Percentiles rank a stretch among this genome's conserved stretches.
Conservation (phyloP, 108 stramenopile species). For the Cyclotella atomus region DNA sequence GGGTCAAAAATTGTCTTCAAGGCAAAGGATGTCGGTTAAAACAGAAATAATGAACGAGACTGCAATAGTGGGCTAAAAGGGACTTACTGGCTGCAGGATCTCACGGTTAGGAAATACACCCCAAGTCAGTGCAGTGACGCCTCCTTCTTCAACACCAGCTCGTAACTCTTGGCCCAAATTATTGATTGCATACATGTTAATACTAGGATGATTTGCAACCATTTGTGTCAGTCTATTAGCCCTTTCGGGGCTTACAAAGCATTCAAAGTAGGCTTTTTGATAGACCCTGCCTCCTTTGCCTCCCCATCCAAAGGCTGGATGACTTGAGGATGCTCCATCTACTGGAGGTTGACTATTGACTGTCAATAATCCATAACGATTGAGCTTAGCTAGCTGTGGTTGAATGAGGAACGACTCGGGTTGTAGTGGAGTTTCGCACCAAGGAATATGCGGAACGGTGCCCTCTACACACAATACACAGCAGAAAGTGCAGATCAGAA, state of each 20-base stretch:
- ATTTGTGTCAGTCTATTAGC: conserved; percentile 65
- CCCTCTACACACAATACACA: conserved; percentile 46
- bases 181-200: conserved; percentile 89
- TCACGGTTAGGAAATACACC: conserved; percentile 83
- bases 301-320: conserved; percentile 95
- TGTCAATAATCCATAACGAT: conserved; percentile 90
- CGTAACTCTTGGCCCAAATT: conserved; percentile 58
- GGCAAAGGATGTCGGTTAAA: background rate
- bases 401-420: conserved; percentile 89
- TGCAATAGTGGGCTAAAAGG: background rate
- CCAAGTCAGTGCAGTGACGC: conserved; percentile 91
- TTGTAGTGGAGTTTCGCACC: conserved; percentile 96
- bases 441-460: conserved; percentile 89
- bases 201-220: conserved; percentile 55
- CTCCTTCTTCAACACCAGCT: conserved; percentile 66
- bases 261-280: conserved; percentile 98
- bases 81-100: conserved; percentile 86
- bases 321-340: conserved; percentile 79
- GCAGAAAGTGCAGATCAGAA: background rate
- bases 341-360: conserved; percentile 96
- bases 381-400: conserved; percentile 76
- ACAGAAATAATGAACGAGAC: background rate
- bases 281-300: conserved; percentile 93
- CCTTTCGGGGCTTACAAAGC: conserved; percentile 87
- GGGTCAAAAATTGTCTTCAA: conserved; percentile 97